A percentile compares a stretch with the other conserved stretches of the same genome.
Conservation (phyloP, 306 rosid genomes). For the Gastrolobium villosum region DNA sequence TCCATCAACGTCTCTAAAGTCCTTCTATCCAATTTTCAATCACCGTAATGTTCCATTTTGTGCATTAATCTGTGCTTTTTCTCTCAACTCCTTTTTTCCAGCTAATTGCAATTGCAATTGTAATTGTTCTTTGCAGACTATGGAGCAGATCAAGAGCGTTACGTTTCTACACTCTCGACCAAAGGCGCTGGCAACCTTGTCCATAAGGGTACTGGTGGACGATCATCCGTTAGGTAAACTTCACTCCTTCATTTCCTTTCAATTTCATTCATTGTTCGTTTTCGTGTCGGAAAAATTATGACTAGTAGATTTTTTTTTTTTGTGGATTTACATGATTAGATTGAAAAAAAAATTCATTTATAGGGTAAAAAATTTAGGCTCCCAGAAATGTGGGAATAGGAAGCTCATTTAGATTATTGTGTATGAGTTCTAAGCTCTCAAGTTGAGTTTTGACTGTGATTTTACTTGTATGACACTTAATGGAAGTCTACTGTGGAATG, state of each 20-base stretch:
- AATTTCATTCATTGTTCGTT: neutral
- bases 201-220: conserved; percentile 99
- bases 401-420: neutral
- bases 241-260: neutral
- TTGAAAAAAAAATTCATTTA: neutral
- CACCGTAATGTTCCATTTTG: conserved; percentile 54
- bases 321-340: neutral
- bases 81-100: conserved; percentile 23
- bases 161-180: conserved; percentile 73
- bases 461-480: neutral
- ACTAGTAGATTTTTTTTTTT: neutral
- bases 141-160: conserved; percentile 74
- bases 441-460: conserved; percentile 20
- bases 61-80: conserved; percentile 2
- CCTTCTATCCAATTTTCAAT: conserved; percentile 68
- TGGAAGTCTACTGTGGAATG: neutral
- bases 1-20: conserved; percentile 60
- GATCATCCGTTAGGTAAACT: conserved; percentile 92
- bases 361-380: neutral
- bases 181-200: conserved; percentile 90
- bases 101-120: neutral
- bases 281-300: neutral
- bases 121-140: conserved; percentile 55
- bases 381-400: neutral
- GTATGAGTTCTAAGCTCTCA: neutral